These are phyloP conservation scores for Yamadazyma paraphyllophila DNA, from an alignment of 805 yeast species.

Conservation along the genomic window DNA sequence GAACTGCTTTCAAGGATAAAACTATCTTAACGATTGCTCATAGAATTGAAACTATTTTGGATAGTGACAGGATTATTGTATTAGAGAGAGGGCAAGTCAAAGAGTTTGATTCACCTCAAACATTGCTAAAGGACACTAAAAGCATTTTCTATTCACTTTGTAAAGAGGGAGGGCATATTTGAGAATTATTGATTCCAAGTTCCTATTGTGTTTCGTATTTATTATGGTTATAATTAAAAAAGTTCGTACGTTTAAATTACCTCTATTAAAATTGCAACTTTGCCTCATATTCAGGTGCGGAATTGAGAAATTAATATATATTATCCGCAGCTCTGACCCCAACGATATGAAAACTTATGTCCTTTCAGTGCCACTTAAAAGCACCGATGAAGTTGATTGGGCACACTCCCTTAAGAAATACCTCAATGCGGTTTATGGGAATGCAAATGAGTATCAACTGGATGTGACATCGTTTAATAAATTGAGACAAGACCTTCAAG, in stretches of 20 bases:
- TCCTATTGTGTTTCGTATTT: too few relatives aligned
- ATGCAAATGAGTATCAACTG: slow-evolving; percentile 52
- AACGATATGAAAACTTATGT: slow-evolving; percentile 24
- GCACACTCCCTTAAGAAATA: slow-evolving; percentile 54
- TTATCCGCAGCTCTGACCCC: background rate
- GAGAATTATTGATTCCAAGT: background rate
- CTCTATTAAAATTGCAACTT: too few relatives aligned
- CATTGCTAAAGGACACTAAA: slow-evolving; percentile 26
- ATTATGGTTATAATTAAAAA: too few relatives aligned
- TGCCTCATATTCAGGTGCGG: background rate
- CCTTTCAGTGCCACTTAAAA: slow-evolving; percentile 32
- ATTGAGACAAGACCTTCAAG: slow-evolving; percentile 57
- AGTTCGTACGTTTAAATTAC: too few relatives aligned
- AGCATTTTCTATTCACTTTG: slow-evolving; percentile 38
- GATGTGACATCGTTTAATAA: slow-evolving; percentile 56
- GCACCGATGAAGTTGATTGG: slow-evolving; percentile 67
- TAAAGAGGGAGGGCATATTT: slow-evolving; percentile 34
- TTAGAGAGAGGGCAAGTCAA: slow-evolving; percentile 37
- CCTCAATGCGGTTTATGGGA: slow-evolving; percentile 62
- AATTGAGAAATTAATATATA: background rate
- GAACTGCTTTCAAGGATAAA: slow-evolving; percentile 35
- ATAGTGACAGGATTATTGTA: slow-evolving; percentile 40
- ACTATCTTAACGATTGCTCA: slow-evolving; percentile 44
- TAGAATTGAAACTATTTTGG: slow-evolving; percentile 41
- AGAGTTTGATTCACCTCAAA: slow-evolving; percentile 36